Evolutionary conservation across 2,329 filamentous ascomycete genomes (phyloP), one percentile per base, ranked within the genome.

Genomic region (Colletotrichum melonis): DNA sequence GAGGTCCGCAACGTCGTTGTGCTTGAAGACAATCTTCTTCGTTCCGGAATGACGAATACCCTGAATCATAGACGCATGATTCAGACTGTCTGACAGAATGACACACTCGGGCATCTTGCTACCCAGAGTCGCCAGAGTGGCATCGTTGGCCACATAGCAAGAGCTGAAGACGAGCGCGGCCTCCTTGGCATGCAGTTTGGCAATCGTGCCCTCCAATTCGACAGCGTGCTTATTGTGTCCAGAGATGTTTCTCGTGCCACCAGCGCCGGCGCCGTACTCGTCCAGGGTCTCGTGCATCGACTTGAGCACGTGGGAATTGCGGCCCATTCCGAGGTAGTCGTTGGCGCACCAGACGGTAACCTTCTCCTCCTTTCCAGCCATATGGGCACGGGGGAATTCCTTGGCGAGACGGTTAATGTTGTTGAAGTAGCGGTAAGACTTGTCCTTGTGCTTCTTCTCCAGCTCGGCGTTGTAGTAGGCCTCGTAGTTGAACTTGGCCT

Each of bases 331-430:
- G 22, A 99, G 91, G 83, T 99, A 99, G 83, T 99, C 97, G 80
- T 99, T 99, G 81, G 96, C 97, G 88, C 97, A 99, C 97, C 97
- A 99, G 28, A 99, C 97, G 1, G 96, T 98, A 71, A 99, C 97
- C 66, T 91, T 91, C 77, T 98, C 95, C 73, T 96, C 92, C 80
- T 91, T 90, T 72, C 89, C 91, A 19, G 94, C 90, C 89, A 97
- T 97, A 84, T 99, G 97, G 58, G 97, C 97, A 76, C 94, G 94
- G 35, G 97, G 97, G 76, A 99, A 99, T 76, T 98, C 95, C 86
- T 97, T 94, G 77, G 97, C 97, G 74, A 99, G 89, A 46, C 97
- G 95, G 81, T 99, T 99, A 91, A 99, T 99, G 88, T 99, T 99
- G 89, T 99, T 99, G 88, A 99, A 99, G 88, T 98, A 98, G 81